Base-by-base conservation (phyloP, 192 early-diverging fungal genomes). In the Thoreauomyces humboldtii region DNA sequence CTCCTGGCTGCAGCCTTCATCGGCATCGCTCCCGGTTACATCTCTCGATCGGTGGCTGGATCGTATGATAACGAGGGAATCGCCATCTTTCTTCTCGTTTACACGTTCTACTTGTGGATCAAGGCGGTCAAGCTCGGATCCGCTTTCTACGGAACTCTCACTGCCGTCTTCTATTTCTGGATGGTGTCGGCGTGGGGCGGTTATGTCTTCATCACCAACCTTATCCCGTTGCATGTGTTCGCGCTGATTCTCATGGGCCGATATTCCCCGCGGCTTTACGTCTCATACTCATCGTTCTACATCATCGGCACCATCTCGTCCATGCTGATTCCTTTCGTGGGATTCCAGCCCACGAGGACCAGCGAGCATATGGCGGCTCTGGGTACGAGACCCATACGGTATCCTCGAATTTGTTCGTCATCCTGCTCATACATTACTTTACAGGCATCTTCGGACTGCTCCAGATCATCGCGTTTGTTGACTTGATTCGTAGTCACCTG, bases 181-280 rank as follows among this genome's bases (percentile, higher is more conserved):
- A 99, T 99, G 98, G 98, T 99, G 1, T 88, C 94, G 12, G 90
- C 96, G 12, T 99, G 98, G 98, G 98, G 98, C 65, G 98, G 98
- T 45, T 99, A 99, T 70, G 96, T 96, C 44, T 99, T 99, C 68
- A 98, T 99, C 64, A 99, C 93, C 75, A 99, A 99, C 75, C 67
- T 99, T 69, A 88, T 99, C 33, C 98, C 98, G 29, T 80, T 99
- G 35, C 98, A 99, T 69, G 98, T 83, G 25, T 94, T 98, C 80
- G 91, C 85, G 4, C 73, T 99, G 59, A 78, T 98, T 61, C 72
- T 91, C 44, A 99, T 99, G 96, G 98, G 98, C 9, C 85, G 98
- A 29, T 99, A 86, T 77, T 93, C 92, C 25, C 87, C 83, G 63
- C 86, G 94, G 21, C 72, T 98, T 1, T 99, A 99, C 69, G 92